Conservation (phyloP, 2,329 filamentous ascomycete genomes). For the Diaporthe ampelina region DNA sequence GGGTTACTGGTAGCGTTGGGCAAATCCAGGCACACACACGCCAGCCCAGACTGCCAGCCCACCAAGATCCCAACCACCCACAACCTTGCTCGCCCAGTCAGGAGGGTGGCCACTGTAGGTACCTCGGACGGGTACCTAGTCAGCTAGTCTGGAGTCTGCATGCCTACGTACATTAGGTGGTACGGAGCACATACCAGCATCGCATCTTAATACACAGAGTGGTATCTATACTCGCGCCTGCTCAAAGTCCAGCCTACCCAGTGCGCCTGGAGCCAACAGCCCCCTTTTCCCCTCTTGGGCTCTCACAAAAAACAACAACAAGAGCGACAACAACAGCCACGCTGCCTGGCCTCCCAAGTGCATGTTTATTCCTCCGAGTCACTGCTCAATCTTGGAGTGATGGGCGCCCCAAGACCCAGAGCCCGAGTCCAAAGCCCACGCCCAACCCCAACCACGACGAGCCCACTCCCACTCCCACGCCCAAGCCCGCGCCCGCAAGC, state of each 20-base stretch:
- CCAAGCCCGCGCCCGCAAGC: constrained; percentile 38
- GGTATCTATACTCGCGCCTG: constrained; percentile 23
- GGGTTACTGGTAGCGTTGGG: constrained; percentile 2
- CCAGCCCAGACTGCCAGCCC: neutral
- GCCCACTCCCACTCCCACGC: constrained; percentile 14
- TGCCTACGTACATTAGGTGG: constrained; percentile 21
- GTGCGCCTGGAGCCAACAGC: constrained; percentile 30
- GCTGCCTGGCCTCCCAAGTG: constrained; percentile 28
- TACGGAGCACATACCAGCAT: constrained; percentile 32
- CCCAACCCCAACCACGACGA: constrained; percentile 21
- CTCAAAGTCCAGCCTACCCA: constrained; percentile 25
- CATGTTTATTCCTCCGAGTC: constrained; percentile 38
- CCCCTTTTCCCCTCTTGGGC: constrained; percentile 27
- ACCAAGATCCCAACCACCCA: constrained; percentile 24
- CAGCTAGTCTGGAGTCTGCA: constrained; percentile 12
- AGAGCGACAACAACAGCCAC: constrained; percentile 3
- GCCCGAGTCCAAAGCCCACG: constrained; percentile 23
- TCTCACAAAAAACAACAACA: constrained; percentile 10
- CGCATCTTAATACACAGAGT: constrained; percentile 28
- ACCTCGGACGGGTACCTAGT: constrained; percentile 14
- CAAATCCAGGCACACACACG: constrained; percentile 21
- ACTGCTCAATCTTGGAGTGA: constrained; percentile 41
- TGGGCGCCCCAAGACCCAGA: constrained; percentile 39
- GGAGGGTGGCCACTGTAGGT: constrained; percentile 7
- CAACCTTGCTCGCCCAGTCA: constrained; percentile 29